Conservation (phyloP, 805 yeast species). For the Hemisphaericaspora nanyangensis region DNA sequence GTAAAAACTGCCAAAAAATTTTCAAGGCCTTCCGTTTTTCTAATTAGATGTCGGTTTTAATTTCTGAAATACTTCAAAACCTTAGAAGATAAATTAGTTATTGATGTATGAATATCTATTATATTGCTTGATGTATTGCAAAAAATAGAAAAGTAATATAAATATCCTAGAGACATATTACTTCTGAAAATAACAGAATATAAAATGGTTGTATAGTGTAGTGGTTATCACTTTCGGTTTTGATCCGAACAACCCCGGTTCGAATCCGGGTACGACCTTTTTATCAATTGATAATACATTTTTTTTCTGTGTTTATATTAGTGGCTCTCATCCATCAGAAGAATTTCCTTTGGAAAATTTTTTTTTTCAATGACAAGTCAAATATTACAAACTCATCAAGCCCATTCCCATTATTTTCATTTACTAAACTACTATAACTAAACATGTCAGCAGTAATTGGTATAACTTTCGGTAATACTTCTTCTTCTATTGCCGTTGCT, state of each 20-base stretch:
- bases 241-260: constrained; percentile 83
- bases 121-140: background rate
- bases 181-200: no score
- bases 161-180: no score
- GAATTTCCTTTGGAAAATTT: constrained; percentile 1
- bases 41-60: no score
- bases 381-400: background rate
- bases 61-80: no score
- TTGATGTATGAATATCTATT: no score
- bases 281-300: background rate
- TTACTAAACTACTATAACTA: no score
- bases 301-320: background rate
- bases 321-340: constrained; percentile 3
- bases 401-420: no score
- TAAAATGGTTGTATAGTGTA: constrained; percentile 48
- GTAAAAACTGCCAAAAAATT: no score
- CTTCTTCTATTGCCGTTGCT: constrained; percentile 90
- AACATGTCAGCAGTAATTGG: constrained; percentile 67
- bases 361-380: background rate
- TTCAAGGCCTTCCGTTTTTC: no score
- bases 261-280: constrained; percentile 71
- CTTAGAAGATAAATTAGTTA: no score
- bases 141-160: background rate
- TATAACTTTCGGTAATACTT: constrained; percentile 92
- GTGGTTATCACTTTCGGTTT: constrained; percentile 82